phyloP scores from a whole-genome alignment of 768 basidiomycete genomes.

The Rubroboletus pulcherrimus region DNA sequence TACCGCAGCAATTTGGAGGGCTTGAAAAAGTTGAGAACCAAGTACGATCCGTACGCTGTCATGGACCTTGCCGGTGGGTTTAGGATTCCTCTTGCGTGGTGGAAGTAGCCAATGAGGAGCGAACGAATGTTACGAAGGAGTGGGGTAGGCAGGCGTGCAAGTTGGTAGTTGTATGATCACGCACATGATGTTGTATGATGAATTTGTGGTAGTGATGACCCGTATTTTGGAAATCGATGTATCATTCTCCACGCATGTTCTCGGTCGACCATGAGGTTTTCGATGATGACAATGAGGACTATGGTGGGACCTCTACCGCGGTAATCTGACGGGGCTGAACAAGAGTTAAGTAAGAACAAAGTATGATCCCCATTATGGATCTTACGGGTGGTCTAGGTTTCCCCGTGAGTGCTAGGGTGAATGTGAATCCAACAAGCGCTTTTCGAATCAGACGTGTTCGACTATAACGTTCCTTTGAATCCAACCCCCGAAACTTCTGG shows the following conservation, averaged over 20 bases:
- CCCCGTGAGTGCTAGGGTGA: too few species aligned
- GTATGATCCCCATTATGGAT: too few species aligned
- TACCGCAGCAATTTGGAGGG: constrained; percentile 1
- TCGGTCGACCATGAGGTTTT: too few species aligned
- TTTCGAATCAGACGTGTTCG: neutral
- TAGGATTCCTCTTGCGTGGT: constrained; percentile 4
- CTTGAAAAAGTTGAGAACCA: neutral
- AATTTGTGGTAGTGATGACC: neutral
- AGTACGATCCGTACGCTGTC: neutral
- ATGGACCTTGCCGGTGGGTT: constrained; percentile 5
- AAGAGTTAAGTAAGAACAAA: too few species aligned
- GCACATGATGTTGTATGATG: neutral
- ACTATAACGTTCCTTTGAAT: neutral
- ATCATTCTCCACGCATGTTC: too few species aligned
- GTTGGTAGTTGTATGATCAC: neutral
- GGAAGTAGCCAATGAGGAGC: neutral
- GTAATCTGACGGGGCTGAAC: too few species aligned
- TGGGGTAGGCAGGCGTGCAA: neutral
- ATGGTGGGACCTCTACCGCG: neutral
- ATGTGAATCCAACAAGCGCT: neutral
- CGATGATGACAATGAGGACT: too few species aligned
- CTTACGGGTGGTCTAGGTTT: too few species aligned
- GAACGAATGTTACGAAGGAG: neutral
- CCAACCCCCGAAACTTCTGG: neutral
- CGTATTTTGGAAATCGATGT: too few species aligned